Evolutionary conservation across 805 yeast species (phyloP), one percentile per base, ranked within the genome.

Genomic region (Candida tibetensis): DNA sequence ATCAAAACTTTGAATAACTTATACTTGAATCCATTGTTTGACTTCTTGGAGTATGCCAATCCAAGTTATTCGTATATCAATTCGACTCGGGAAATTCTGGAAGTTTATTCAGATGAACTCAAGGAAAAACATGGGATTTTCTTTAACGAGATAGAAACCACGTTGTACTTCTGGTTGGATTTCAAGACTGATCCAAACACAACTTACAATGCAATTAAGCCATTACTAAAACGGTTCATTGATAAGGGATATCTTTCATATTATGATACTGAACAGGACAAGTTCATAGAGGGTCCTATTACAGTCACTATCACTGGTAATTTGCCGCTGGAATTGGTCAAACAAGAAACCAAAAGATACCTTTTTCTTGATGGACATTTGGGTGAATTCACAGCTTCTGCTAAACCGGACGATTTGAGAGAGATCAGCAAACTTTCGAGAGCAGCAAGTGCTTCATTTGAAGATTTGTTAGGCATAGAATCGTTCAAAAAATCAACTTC

Each of bases 271-370:
- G 44, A 48, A 2, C 44, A 60, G 2, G 53, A 62, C 0, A 45
- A 51, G 17, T 53, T 71, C 39, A 55, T 57, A 2, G 57, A 64
- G 34, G 82, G 81, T 1, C 87, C 88, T 3, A 40, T 85, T 8
- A 74, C 85, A 0, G 64, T 83, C 4, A 71, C 83, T 4, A 69
- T 81, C 22, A 83, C 89, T 0, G 93, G 93, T 1, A 71, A 79
- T 47, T 67, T 76, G 21, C 88, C 89, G 1, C 48, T 59, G 28
- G 74, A 64, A 13, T 41, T 49, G 6, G 56, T 66, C 2, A 46
- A 50, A 33, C 42, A 32, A 15, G 60, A 57, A 32, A 44, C 47
- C 4, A 36, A 34, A 3, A 42, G 67, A 13, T 66, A 69, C 57
- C 48, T 69, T 34, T 81, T 78, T 47, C 59, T 64, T 27, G 86